Conservation (phyloP, 75 land plant species). For the Sequoia sempervirens region DNA sequence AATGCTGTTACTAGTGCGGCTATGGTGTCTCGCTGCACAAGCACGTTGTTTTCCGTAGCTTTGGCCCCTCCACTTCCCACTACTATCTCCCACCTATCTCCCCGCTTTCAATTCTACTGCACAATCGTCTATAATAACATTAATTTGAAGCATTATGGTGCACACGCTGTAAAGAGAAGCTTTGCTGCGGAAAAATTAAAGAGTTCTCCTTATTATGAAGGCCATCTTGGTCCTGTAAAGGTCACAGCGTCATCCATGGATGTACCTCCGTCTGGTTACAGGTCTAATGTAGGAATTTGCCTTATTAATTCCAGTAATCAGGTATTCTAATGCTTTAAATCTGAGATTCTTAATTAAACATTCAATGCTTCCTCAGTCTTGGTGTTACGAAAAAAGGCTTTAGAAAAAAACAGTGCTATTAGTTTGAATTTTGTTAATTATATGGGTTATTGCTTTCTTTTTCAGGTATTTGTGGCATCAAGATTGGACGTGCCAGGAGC, state of each 20-base stretch:
- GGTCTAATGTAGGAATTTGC: conserved; percentile 53
- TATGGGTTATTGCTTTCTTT: not conserved
- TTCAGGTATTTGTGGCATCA: conserved; percentile 72
- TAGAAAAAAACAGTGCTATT: no score
- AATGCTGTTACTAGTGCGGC: not conserved
- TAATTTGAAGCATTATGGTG: not conserved
- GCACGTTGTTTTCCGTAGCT: not conserved
- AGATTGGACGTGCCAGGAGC: conserved; percentile 85
- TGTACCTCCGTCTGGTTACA: conserved; percentile 31
- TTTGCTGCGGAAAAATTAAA: not conserved
- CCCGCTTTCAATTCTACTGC: not conserved
- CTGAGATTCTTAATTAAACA: no score
- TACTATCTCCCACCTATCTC: not conserved
- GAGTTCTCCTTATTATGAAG: not conserved
- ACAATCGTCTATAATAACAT: not conserved
- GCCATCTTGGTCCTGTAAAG: not conserved
- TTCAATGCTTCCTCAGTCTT: no score
- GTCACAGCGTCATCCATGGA: conserved; percentile 7
- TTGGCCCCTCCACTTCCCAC: conserved; percentile 7
- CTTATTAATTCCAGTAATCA: conserved; percentile 38
- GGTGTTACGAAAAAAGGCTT: no score
- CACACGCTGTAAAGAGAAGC: not conserved
- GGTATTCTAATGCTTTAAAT: conserved; percentile 14
- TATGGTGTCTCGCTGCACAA: conserved; percentile 8
- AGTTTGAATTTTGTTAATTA: not conserved